Conservation (phyloP, 306 rosid species). For the Prunus kanzakura region DNA sequence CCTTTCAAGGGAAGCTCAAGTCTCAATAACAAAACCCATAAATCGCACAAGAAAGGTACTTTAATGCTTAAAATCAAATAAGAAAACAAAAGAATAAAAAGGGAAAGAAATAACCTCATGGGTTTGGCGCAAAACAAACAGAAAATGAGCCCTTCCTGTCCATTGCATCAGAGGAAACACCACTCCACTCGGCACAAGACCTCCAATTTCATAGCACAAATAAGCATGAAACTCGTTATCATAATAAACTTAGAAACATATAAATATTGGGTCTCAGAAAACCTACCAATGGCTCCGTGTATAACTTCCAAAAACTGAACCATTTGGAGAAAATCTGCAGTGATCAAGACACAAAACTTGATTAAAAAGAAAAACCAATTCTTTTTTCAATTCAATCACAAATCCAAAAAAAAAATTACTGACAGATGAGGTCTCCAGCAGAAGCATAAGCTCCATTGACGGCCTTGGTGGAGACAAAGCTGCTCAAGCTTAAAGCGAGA, state of each 20-base stretch:
- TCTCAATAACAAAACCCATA: not conserved
- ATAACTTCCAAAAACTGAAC: slow-evolving; percentile 82
- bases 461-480: slow-evolving; percentile 41
- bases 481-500: slow-evolving; percentile 37
- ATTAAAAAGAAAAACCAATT: not conserved
- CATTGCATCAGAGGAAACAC: slow-evolving; percentile 91
- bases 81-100: not conserved
- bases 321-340: slow-evolving; percentile 69
- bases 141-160: slow-evolving; percentile 81
- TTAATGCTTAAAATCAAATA: not conserved
- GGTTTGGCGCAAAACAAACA: slow-evolving; percentile 49
- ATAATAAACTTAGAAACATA: not conserved
- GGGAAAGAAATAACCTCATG: slow-evolving; percentile 49
- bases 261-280: not conserved
- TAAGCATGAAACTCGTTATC: not conserved
- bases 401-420: slow-evolving; percentile 10
- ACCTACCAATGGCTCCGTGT: slow-evolving; percentile 82
- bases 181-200: slow-evolving; percentile 84
- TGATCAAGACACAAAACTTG: not conserved
- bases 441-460: slow-evolving; percentile 54
- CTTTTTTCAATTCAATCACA: not conserved
- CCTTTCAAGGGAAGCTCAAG: not conserved
- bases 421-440: slow-evolving; percentile 61
- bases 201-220: slow-evolving; percentile 32
- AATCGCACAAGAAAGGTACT: not conserved